Evolutionary conservation across 768 basidiomycete genomes (phyloP).

Genomic region (Aureoboletus auriporus): DNA sequence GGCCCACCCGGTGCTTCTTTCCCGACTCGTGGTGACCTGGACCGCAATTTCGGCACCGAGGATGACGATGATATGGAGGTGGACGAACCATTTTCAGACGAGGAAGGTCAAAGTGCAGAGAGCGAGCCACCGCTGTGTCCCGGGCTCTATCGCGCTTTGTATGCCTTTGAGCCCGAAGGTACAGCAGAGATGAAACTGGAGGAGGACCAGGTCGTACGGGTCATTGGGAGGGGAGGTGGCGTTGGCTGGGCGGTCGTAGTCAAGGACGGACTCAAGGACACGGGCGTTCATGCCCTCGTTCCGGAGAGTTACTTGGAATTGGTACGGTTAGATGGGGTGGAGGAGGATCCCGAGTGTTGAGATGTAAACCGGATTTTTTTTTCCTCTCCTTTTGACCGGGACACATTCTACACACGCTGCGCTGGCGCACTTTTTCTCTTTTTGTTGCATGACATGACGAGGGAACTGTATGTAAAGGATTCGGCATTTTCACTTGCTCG

Average conservation of each 20-base stretch:
- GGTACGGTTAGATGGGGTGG: slow-evolving; percentile 36
- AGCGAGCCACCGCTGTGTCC: slow-evolving; percentile 45
- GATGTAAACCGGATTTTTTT: too few relatives aligned
- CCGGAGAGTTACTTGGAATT: slow-evolving; percentile 75
- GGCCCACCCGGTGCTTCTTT: slow-evolving; percentile 5
- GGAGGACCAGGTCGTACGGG: slow-evolving; percentile 72
- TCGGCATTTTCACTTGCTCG: background rate
- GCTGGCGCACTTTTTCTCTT: slow-evolving; percentile 9
- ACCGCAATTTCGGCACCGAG: slow-evolving; percentile 42
- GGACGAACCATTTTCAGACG: slow-evolving; percentile 24
- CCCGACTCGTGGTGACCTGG: slow-evolving; percentile 43
- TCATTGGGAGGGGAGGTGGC: slow-evolving; percentile 72
- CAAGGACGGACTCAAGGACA: slow-evolving; percentile 34
- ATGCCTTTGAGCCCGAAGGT: slow-evolving; percentile 75
- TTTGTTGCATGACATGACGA: too few relatives aligned
- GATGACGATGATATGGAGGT: slow-evolving; percentile 11
- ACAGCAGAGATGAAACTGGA: slow-evolving; percentile 78
- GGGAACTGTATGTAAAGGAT: too few relatives aligned
- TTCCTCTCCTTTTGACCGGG: background rate
- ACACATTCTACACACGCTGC: background rate
- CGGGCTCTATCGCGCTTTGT: slow-evolving; percentile 74
- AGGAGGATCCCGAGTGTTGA: slow-evolving; percentile 9
- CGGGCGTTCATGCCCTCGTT: slow-evolving; percentile 61
- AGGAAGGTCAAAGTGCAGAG: slow-evolving; percentile 9
- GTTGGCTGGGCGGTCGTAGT: slow-evolving; percentile 79